Base-by-base conservation (phyloP, 345 rosid genomes). In the Arabis alpina region DNA sequence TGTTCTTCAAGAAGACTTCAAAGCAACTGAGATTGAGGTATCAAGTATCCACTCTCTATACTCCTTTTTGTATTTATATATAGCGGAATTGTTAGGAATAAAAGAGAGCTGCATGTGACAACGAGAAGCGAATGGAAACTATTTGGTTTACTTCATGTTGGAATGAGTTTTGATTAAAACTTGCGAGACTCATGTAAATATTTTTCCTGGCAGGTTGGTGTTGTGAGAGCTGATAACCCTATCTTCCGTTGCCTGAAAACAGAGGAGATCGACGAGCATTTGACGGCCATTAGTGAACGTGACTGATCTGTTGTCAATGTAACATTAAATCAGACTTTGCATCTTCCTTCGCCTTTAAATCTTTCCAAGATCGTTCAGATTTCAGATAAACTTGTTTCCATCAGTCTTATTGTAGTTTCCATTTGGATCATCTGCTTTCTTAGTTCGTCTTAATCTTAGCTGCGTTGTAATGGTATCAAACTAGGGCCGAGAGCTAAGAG, bases 11-110 rank as follows among this genome's bases (percentile, higher is more conserved):
- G 93, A 90, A 82, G 97, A 90, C 77, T 88, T 90, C 86, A 90
- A 90, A 85, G 94, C 97, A 19, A 90, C 90, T 62, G 97, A 90
- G 77, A 90, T 90, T 73, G 97, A 90, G 97, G 94, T 90, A 83
- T 64, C 11, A 12, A 14, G 16, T 23, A 11, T 12, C 10, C 37
- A 30, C 70, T 48, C 30, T 55, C 24, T 49, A 7, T 16, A 9
- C 52, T 50, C 25, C 11, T 62, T 14, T 36, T 56, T 49, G 14
- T 70, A 47, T 48, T 2, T 6, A 19, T 54, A 12, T 54, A 44
- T 16, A 41, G 1, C 30, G 28, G 1, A 5, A 30, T 10, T 47
- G 50, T 34, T 71, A 11, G 43, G 19, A 70, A 28, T 39, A 36
- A 34, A 42, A 28, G 12, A 13, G 45, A 13, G 45, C 54, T 30